Evolutionary conservation across 1,284 basidiomycete species (phyloP), one percentile per base, ranked within the genome.

Genomic region (Rhodotorula sp.): DNA sequence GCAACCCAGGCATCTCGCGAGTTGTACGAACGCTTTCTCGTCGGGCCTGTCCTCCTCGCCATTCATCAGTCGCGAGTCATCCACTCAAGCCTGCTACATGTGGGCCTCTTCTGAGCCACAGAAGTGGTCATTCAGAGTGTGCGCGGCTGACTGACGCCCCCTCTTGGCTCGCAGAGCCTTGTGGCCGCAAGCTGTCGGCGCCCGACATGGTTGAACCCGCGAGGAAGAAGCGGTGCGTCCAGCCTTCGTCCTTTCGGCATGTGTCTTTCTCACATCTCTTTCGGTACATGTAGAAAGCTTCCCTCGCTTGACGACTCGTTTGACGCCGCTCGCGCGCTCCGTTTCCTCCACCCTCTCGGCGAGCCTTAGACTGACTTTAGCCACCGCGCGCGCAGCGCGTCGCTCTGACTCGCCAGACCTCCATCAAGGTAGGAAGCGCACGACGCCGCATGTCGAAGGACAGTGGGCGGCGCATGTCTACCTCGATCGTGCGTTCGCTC

Each of bases 341-440:
- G 13, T 6, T 8, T 8, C 19, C 13, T 10, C 5, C 8, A 44
- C 32, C 4, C 17, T 24, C 17, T 10, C 15, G 24, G 11, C 15
- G 7, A 2, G 9, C 22, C 19, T 11, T 10, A n/a, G n/a, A n/a
- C 30, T n/a, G 47, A 27, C n/a, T 8, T n/a, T 22, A 27, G 32
- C 44, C 20, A 11, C 10, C 13, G 27, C 2, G 1, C 2, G 0
- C 10, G 2, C 57, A 74, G 72, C 46, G 0, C 60, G 64, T 0
- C 88, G 87, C 0, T 76, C 84, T 13, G 88, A 90, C 77, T 80
- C 89, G 74, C 90, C 90, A 4, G 80, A 85, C 8, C 80, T 86
- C 17, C 90, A 92, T 77, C 90, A 91, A 81, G 91, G 91, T 22
- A 85, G 91, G n/a, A 82, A 82, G 61, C 85, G 91, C n/a, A 82